A percentile compares a stretch with the other conserved stretches of the same genome.
Evolutionary conservation across 2,329 filamentous ascomycete genomes (phyloP).

Genomic region (Hypoxylon sp.): DNA sequence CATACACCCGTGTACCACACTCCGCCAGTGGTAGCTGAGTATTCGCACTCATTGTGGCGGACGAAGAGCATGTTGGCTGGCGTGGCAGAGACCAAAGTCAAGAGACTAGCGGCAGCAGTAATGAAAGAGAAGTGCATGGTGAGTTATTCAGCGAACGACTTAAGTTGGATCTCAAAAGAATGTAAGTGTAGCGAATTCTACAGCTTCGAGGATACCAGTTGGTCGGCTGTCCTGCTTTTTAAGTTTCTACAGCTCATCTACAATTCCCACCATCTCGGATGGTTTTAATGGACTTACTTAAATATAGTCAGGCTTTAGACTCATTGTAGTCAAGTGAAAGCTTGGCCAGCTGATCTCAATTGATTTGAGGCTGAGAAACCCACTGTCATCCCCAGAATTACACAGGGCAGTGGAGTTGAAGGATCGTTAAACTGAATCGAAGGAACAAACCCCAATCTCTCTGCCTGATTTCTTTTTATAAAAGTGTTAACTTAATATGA

Average conservation of each 20-base stretch:
- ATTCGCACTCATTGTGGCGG: constrained; percentile 5
- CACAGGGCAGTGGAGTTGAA: background rate
- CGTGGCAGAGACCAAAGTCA: background rate
- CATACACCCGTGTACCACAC: background rate
- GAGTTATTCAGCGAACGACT: background rate
- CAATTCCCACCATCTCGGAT: no score
- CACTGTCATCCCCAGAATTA: background rate
- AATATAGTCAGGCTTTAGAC: background rate
- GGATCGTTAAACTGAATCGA: background rate
- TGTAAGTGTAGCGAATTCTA: background rate
- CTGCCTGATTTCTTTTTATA: no score
- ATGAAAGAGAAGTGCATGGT: background rate
- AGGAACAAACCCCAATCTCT: background rate
- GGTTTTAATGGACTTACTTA: background rate
- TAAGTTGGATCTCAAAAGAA: background rate
- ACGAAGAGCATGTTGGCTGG: constrained; percentile 2
- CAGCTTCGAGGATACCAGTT: no score
- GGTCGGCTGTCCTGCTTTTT: no score
- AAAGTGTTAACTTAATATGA: no score
- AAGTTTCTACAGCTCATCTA: no score
- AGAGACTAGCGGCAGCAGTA: background rate
- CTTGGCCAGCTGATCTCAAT: background rate
- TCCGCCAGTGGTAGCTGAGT: constrained; percentile 1
- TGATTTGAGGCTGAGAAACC: background rate
- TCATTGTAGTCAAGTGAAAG: background rate